These are phyloP conservation scores for Grigorovia transvaalensis DNA, from an alignment of 805 yeast species.

Conservation along the genomic window DNA sequence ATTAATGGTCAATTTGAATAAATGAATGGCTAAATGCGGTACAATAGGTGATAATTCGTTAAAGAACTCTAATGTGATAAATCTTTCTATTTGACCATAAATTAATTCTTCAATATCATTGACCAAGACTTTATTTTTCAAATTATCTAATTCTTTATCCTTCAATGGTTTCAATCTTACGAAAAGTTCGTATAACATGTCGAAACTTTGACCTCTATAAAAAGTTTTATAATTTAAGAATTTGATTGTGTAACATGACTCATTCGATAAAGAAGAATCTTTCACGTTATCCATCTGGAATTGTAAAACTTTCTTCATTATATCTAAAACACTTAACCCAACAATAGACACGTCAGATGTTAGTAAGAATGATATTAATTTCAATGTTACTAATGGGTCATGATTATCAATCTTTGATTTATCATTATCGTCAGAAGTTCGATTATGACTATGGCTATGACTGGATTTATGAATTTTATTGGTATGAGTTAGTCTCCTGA, in stretches of 20 bases:
- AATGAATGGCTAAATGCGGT: conserved; percentile 3
- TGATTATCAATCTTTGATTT: conserved; percentile 4
- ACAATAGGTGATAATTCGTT: conserved; percentile 17
- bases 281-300: conserved; percentile 33
- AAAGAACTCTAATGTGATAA: conserved; percentile 20
- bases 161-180: conserved; percentile 26
- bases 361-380: conserved; percentile 47
- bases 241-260: conserved; percentile 50
- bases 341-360: conserved; percentile 73
- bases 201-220: conserved; percentile 78
- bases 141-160: conserved; percentile 11
- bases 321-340: conserved; percentile 78
- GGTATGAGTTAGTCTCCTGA: conserved; percentile 24
- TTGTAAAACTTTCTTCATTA: conserved; percentile 47
- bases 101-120: conserved; percentile 17
- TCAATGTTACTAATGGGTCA: conserved; percentile 26
- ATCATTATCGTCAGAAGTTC: too few relatives aligned
- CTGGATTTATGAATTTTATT: background rate
- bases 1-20: conserved; percentile 17
- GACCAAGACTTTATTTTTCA: conserved; percentile 13
- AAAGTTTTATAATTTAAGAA: conserved; percentile 69
- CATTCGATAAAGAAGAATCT: conserved; percentile 26
- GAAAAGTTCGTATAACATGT: conserved; percentile 63
- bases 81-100: conserved; percentile 12
- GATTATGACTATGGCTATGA: too few relatives aligned